Evolutionary conservation across 129 eudicot species (phyloP), one percentile per base, ranked within the genome.

Genomic region (Ambrosia artemisiifolia): DNA sequence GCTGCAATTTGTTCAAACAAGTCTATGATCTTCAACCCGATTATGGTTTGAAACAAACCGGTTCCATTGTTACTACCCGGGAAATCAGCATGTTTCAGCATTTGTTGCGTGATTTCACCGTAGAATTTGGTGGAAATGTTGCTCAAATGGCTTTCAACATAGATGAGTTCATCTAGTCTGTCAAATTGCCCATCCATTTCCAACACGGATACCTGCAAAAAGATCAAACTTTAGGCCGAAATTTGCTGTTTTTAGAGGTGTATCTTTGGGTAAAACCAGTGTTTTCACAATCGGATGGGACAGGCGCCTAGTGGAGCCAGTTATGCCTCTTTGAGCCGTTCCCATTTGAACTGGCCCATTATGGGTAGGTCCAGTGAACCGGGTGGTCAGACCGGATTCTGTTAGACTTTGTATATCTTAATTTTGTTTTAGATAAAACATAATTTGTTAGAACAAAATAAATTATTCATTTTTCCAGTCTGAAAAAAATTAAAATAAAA

Each of bases 171-270:
- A 63, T 93, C 98, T 76, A 93, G 60, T 87, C 95, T 83, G 80
- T 93, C 98, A 53, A 93, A 93, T 66, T 89, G 95, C 12, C 98
- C 98, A 44, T 93, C 98, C 96, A 93, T 93, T 76, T 93, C 98
- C 92, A 93, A 63, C 38, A 93, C 95, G 13, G 98, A 89, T 11
- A 93, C 98, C 98, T 93, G 78, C 57, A 61, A 33, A 73, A 56
- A 16, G 51, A 71, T 28, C 5, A n/a, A 72, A 49, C 40, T 53
- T 38, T 50, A 10, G 20, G 66, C 57, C 19, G 53, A 33, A 6
- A 12, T 56, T 11, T n/a, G 17, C 62, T 53, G 19, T 11, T 18
- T 64, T 42, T 47, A 57, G 61, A 65, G 66, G 14, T 65, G 55
- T 40, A 42, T 3, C 3, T 75, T 16, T 42, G 50, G 33, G 6